A percentile compares a stretch with the other conserved stretches of the same genome.
phyloP scores from a whole-genome alignment of 1,284 basidiomycete genomes.

The Cutaneotrichosporon arboriforme region DNA sequence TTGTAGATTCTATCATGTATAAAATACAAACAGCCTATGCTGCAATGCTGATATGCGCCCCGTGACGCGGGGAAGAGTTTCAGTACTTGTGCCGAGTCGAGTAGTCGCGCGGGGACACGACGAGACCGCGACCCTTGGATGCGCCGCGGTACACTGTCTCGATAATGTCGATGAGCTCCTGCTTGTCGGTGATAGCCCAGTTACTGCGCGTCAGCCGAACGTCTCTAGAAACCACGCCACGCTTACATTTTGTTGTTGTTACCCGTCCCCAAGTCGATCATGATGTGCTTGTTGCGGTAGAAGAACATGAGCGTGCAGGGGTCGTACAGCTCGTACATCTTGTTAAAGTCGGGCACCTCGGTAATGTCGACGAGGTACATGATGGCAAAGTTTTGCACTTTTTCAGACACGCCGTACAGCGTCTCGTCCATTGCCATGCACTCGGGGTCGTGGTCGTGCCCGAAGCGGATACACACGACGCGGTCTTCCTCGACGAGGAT shows the following conservation, averaged over 20 bases:
- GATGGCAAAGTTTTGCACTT: conserved; percentile 97
- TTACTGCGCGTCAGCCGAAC: conserved; percentile 60
- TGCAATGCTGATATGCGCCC: too few species aligned
- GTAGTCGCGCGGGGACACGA: conserved; percentile 71
- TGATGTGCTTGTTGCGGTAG: conserved; percentile 98
- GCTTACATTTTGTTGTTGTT: conserved; percentile 97
- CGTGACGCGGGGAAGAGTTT: neutral
- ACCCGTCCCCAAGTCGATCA: conserved; percentile 98
- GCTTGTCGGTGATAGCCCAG: conserved; percentile 96
- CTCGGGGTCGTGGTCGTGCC: conserved; percentile 87
- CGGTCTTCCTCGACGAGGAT: conserved; percentile 97
- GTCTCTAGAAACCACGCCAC: neutral
- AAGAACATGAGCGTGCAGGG: conserved; percentile 97
- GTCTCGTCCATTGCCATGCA: conserved; percentile 99
- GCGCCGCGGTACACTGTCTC: conserved; percentile 98
- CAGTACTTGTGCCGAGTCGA: conserved; percentile 49
- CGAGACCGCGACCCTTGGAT: conserved; percentile 94
- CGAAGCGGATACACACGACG: conserved; percentile 90
- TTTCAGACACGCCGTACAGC: conserved; percentile 83
- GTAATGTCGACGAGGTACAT: conserved; percentile 95
- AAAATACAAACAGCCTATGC: neutral
- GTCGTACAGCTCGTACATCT: conserved; percentile 72
- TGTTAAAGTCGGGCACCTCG: conserved; percentile 97
- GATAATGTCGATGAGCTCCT: conserved; percentile 96
- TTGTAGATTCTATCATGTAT: conserved; percentile 1